Conservation (phyloP, 1,139 yeast species). For the Saccharomycopsis hybrid region DNA sequence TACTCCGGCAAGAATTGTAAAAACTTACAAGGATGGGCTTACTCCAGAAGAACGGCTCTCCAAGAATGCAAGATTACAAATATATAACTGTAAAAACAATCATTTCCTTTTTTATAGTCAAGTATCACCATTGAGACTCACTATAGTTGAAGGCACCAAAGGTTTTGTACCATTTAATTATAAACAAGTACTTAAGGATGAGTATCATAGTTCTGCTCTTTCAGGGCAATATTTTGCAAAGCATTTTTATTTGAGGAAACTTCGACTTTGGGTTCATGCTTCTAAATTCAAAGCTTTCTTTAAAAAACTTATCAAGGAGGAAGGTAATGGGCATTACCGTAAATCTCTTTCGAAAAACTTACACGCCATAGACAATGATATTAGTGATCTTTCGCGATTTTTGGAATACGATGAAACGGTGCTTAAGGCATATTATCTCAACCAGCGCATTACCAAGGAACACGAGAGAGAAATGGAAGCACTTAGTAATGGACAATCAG, state of each 20-base stretch:
- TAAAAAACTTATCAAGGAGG: constrained; percentile 13
- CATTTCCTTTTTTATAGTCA: constrained; percentile 39
- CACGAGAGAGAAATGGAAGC: constrained; percentile 33
- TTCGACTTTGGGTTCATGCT: constrained; percentile 27
- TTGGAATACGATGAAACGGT: constrained; percentile 33
- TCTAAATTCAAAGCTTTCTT: constrained; percentile 11
- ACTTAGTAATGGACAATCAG: constrained; percentile 1
- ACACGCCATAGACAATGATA: constrained; percentile 14
- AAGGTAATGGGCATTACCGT: constrained; percentile 16
- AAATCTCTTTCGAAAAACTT: constrained; percentile 15
- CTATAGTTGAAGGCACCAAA: constrained; percentile 47
- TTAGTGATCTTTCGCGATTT: constrained; percentile 30
- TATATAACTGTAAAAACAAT: constrained; percentile 40
- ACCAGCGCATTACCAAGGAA: constrained; percentile 33
- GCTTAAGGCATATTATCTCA: constrained; percentile 37
- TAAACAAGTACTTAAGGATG: constrained; percentile 32
- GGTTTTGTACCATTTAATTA: constrained; percentile 47
- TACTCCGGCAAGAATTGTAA: constrained; percentile 14
- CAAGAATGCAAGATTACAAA: constrained; percentile 26
- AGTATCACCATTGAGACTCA: constrained; percentile 43
- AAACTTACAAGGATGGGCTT: constrained; percentile 16
- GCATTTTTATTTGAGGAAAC: constrained; percentile 30
- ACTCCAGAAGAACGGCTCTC: constrained; percentile 26
- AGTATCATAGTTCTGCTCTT: constrained; percentile 23
- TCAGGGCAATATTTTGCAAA: constrained; percentile 26